Evolutionary conservation across 2,329 filamentous ascomycete species (phyloP), one percentile per base, ranked within the genome.

Genomic region (Xylariaceae sp.): DNA sequence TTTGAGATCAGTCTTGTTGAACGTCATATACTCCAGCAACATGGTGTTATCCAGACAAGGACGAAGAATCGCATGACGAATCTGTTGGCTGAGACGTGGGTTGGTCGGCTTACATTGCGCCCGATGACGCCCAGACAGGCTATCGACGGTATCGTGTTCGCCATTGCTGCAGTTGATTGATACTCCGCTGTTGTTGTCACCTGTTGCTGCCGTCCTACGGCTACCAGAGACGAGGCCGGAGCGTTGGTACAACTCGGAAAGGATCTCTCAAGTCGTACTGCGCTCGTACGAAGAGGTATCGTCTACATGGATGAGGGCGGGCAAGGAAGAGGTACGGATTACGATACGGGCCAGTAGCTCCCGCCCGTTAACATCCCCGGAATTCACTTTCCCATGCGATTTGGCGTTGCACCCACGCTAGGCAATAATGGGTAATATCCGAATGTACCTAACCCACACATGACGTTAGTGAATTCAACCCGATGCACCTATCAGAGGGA

Each of bases 61-160:
- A 1, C 23, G 5, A 5, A 4, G 23, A 30, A 5, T 30, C 23
- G 23, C 23, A 30, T n/a, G n/a, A n/a, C n/a, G n/a, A n/a, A n/a
- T n/a, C 7, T 5, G 37, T 41, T 41, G 9, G 9, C 11, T 13
- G 41, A 13, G 13, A 15, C 13, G 53, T 9, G 18, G 51, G 30
- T 34, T 54, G 51, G 17, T 17, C 15, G 13, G 73, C 81, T 68
- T 81, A 96, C 92, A 75, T 95, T 89, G 77, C 94, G 92, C 67
- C 94, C 93, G 69, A 99, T 95, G 55, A 97, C 82, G 74, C 92
- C 92, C 68, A 99, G 87, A 73, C 92, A 96, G 74, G 91, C 92
- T 75, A 97, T 94, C 41, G 88, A 90, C 35, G 93, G 88, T 69
- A 85, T 83, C 58, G 83, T 77, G 65, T 81, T 79, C 67, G 84